Conservation (phyloP, 1,139 yeast species). For the Zygosaccharomyces pseudobailii region DNA sequence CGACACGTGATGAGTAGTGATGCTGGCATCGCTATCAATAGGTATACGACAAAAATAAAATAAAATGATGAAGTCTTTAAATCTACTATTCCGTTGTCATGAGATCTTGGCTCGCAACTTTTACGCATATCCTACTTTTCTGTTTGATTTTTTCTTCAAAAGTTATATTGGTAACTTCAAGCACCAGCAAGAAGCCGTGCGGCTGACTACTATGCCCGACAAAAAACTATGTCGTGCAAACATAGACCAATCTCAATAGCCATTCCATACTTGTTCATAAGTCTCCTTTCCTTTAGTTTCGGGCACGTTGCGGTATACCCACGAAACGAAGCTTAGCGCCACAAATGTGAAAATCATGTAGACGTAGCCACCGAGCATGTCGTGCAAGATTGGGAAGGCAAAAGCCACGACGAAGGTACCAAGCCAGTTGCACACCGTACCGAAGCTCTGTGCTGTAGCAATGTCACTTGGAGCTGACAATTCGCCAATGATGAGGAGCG, state of each 20-base stretch:
- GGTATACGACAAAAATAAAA: background rate
- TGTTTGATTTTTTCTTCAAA: background rate
- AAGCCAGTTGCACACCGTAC: constrained; percentile 85
- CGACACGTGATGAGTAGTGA: background rate
- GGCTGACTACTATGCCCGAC: background rate
- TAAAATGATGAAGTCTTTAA: background rate
- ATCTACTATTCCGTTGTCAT: background rate
- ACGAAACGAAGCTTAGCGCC: constrained; percentile 46
- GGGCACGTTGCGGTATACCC: constrained; percentile 53
- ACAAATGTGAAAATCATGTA: constrained; percentile 65
- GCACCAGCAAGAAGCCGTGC: background rate
- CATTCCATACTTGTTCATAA: constrained; percentile 27
- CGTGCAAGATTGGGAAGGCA: constrained; percentile 68
- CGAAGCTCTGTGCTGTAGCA: constrained; percentile 88
- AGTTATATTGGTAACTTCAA: background rate
- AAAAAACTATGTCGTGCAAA: background rate
- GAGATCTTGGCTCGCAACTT: background rate
- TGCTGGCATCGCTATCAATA: background rate
- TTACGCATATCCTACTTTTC: background rate
- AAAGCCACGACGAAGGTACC: constrained; percentile 82
- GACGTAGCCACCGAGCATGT: constrained; percentile 68
- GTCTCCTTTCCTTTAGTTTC: constrained; percentile 65
- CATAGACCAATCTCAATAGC: constrained; percentile 5
- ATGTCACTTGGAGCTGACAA: constrained; percentile 75
- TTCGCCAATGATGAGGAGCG: constrained; percentile 85